Conservation (phyloP, 768 basidiomycete species). For the Guyanaporus albipodus region DNA sequence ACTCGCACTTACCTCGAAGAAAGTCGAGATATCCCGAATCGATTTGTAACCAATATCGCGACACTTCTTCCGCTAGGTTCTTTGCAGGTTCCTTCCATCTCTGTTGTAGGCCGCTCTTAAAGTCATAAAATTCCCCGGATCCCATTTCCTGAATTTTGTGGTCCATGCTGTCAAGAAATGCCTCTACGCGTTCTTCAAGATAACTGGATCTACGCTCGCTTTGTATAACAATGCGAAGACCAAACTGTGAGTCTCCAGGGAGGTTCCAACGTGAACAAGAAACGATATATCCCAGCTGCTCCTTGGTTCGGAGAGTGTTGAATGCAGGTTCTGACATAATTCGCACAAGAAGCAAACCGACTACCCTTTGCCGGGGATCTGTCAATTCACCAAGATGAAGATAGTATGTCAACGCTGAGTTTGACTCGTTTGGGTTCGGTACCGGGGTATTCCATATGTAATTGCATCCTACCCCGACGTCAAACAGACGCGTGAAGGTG, state of each 20-base stretch:
- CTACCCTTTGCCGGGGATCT: slow-evolving; percentile 62
- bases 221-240: slow-evolving; percentile 82
- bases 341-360: slow-evolving; percentile 69
- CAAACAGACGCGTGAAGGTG: neutral
- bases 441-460: slow-evolving; percentile 61
- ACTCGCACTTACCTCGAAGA: slow-evolving; percentile 58
- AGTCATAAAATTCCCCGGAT: slow-evolving; percentile 69
- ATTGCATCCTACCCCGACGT: slow-evolving; percentile 55
- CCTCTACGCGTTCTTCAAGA: slow-evolving; percentile 85
- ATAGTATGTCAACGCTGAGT: slow-evolving; percentile 85
- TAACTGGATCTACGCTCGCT: slow-evolving; percentile 78
- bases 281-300: slow-evolving; percentile 95
- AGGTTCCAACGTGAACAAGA: slow-evolving; percentile 53
- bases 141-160: slow-evolving; percentile 63
- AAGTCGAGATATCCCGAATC: slow-evolving; percentile 85
- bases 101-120: slow-evolving; percentile 71
- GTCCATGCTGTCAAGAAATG: slow-evolving; percentile 78
- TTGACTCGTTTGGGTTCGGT: slow-evolving; percentile 81
- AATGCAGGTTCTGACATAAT: slow-evolving; percentile 92
- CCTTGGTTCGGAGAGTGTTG: slow-evolving; percentile 84
- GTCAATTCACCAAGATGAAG: slow-evolving; percentile 68
- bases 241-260: slow-evolving; percentile 64
- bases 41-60: slow-evolving; percentile 67
- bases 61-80: slow-evolving; percentile 79
- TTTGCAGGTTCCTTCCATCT: slow-evolving; percentile 85